Evolutionary conservation across 139 green algal genomes (phyloP).

Genomic region (Coelastrella sp.): DNA sequence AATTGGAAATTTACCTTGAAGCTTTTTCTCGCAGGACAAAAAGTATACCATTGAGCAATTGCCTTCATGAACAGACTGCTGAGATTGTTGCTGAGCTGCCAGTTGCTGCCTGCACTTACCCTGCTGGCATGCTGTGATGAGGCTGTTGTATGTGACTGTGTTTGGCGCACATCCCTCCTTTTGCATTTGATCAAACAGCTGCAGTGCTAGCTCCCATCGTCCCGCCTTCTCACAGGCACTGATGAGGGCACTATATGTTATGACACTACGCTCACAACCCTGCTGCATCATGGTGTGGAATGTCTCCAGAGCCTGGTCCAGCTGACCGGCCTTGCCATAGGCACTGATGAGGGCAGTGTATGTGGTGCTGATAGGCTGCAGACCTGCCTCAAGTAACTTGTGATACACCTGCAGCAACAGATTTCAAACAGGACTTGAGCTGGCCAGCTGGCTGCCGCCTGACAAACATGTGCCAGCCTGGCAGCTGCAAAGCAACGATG

Average conservation of each 20-base stretch:
- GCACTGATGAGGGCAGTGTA: conserved; percentile 81
- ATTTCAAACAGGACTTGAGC: background rate
- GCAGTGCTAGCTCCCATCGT: conserved; percentile 65
- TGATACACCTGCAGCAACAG: conserved; percentile 58
- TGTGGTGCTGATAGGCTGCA: conserved; percentile 75
- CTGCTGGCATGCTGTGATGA: conserved; percentile 73
- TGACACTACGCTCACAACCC: conserved; percentile 58
- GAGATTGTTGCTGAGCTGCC: background rate
- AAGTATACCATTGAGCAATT: no score
- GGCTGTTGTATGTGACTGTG: conserved; percentile 68
- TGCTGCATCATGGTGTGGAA: conserved; percentile 59
- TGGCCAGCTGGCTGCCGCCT: background rate
- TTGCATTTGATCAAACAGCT: conserved; percentile 63
- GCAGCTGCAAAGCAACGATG: background rate
- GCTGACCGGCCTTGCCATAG: conserved; percentile 70
- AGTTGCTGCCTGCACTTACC: conserved; percentile 23
- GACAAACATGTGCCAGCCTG: background rate
- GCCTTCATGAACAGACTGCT: no score
- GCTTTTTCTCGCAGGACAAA: background rate
- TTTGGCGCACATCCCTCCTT: conserved; percentile 64
- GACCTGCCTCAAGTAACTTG: conserved; percentile 64
- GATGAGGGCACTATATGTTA: conserved; percentile 71
- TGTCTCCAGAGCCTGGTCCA: conserved; percentile 70
- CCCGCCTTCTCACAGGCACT: conserved; percentile 69
- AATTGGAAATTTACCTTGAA: background rate